Percentiles rank a stretch among this genome's conserved stretches.
phyloP scores from a whole-genome alignment of 2,329 filamentous ascomycete species.

The Cadophora luteo-olivacea region DNA sequence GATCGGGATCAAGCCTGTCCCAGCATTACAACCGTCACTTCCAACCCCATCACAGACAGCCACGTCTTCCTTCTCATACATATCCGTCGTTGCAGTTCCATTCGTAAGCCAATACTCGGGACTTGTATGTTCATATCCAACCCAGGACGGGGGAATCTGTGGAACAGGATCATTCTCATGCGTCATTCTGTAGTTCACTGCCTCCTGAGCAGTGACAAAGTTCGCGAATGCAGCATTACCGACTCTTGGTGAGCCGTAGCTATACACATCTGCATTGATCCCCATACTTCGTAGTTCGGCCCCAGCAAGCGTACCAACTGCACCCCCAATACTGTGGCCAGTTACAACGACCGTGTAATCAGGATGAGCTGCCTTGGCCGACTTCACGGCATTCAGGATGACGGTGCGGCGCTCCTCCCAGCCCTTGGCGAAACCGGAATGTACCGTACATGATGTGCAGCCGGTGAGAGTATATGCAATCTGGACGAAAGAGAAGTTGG shows the following conservation, averaged over 20 bases:
- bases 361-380: slow-evolving; percentile 30
- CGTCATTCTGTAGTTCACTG: slow-evolving; percentile 65
- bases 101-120: slow-evolving; percentile 71
- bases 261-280: slow-evolving; percentile 33
- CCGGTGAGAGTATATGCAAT: slow-evolving; percentile 3
- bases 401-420: slow-evolving; percentile 32
- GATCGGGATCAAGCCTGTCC: slow-evolving; percentile 46
- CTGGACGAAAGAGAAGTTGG: slow-evolving; percentile 28
- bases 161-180: slow-evolving; percentile 73
- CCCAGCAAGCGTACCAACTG: slow-evolving; percentile 41
- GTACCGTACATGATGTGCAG: slow-evolving; percentile 32
- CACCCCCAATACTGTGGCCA: slow-evolving; percentile 43
- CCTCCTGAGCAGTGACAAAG: slow-evolving; percentile 42
- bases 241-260: slow-evolving; percentile 43
- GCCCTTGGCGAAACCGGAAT: slow-evolving; percentile 38
- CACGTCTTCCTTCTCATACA: slow-evolving; percentile 51
- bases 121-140: slow-evolving; percentile 69
- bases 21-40: slow-evolving; percentile 59
- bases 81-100: slow-evolving; percentile 44
- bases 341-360: slow-evolving; percentile 39
- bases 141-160: slow-evolving; percentile 64
- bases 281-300: slow-evolving; percentile 36
- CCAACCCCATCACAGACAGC: slow-evolving; percentile 56
- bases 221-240: slow-evolving; percentile 40
- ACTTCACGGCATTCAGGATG: slow-evolving; percentile 33